Percentiles rank a stretch among this genome's conserved stretches.
Conservation (phyloP, 176 grass and related monocot species). For the Ampelocalamus luodianensis region DNA sequence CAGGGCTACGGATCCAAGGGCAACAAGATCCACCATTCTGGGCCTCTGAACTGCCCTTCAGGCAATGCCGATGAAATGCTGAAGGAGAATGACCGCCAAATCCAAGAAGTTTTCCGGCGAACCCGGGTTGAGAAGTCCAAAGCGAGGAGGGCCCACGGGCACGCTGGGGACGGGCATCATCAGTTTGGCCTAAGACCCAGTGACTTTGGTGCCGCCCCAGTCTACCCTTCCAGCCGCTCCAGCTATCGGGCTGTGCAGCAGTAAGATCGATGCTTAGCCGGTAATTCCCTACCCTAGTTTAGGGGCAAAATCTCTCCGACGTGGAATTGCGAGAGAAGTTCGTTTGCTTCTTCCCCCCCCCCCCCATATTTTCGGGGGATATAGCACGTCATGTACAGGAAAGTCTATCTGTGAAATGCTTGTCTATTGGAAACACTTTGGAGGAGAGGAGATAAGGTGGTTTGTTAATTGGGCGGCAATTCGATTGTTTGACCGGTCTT, state of each 20-base stretch:
- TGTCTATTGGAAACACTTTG: slow-evolving; percentile 7
- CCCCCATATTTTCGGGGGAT: slow-evolving; percentile 11
- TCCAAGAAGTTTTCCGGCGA: slow-evolving; percentile 79
- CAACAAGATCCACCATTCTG: slow-evolving; percentile 93
- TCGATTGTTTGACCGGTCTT: not conserved
- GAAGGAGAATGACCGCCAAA: slow-evolving; percentile 96
- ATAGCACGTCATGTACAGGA: slow-evolving; percentile 52
- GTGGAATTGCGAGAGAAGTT: not conserved
- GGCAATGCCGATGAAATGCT: slow-evolving; percentile 90
- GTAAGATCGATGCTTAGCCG: not conserved
- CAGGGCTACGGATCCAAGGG: slow-evolving; percentile 81
- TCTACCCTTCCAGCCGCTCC: slow-evolving; percentile 89
- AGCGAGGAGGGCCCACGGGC: slow-evolving; percentile 61
- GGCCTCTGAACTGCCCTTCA: slow-evolving; percentile 70
- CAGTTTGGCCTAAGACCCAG: slow-evolving; percentile 52
- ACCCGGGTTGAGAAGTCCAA: slow-evolving; percentile 75
- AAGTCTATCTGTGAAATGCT: slow-evolving; percentile 35
- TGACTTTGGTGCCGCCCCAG: slow-evolving; percentile 64
- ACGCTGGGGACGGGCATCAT: slow-evolving; percentile 47
- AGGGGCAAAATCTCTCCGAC: not conserved
- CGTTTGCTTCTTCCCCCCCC: not conserved
- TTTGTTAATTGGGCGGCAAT: slow-evolving; percentile 45
- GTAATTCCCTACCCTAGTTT: slow-evolving; percentile 7
- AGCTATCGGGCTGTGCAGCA: slow-evolving; percentile 47
- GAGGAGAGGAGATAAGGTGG: not conserved